Base-by-base conservation (phyloP, 1,284 basidiomycete genomes). In the Cronartium quercuum region DNA sequence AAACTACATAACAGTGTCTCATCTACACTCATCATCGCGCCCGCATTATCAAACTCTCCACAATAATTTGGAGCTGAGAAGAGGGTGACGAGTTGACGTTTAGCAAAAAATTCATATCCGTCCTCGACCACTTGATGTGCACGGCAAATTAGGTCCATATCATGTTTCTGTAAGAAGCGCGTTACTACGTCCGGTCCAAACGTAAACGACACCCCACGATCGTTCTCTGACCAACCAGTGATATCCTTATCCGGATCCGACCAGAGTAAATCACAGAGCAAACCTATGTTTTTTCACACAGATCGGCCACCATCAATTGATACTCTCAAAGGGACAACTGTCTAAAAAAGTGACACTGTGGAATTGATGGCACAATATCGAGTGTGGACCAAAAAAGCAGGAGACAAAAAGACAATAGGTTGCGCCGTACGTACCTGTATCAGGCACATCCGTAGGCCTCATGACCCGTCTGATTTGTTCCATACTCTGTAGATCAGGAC, bases 201-300 rank as follows among this genome's bases (percentile, higher is more conserved):
- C n/a, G 91, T 94, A 83, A 94, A 95, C 62, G 93, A 97, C 66
- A 98, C 95, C 79, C 95, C 95, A 82, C 95, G 88, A 83, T 98
- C 95, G 82, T 98, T 98, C 85, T 98, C 95, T 82, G 92, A 94
- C 95, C 95, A 98, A 10, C 94, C 95, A 37, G 94, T 95, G 80
- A 98, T 97, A 82, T 98, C 95, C 84, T 98, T 98, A 86, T 98
- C 95, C 58, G 95, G 95, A 85, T 98, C 95, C 76, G 95, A 98
- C 95, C 95, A 98, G 79, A 98, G 85, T 76, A 98, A 86, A 83
- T 98, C 95, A 82, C 94, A 98, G 62, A 98, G 87, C 73, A 98
- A 86, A 77, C 94, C 93, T 84, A 77, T 3, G 88, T 62, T 24
- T n/a, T 35, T 18, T 13, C 24, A 66, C 34, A 60, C 35, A 29